Evolutionary conservation across 495 filamentous ascomycete species (phyloP).

Genomic region (Cairneyella variabilis): DNA sequence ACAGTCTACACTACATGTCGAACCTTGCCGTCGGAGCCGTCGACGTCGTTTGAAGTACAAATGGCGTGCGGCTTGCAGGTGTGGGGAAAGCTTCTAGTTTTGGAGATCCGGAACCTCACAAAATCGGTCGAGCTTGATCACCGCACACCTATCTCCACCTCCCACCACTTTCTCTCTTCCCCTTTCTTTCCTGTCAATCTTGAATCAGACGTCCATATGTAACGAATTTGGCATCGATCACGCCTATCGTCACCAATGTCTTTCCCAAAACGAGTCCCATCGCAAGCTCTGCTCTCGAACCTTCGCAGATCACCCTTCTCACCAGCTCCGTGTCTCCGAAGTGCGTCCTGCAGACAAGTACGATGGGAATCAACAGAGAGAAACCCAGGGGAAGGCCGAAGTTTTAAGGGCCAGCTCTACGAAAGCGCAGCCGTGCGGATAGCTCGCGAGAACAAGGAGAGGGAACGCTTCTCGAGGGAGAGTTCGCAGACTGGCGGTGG

Average conservation of each 20-base stretch:
- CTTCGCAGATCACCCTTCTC: not conserved
- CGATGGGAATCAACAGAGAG: constrained; percentile 21
- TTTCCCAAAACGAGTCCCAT: constrained; percentile 14
- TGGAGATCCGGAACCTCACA: not conserved
- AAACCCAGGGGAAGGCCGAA: constrained; percentile 27
- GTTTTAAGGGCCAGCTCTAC: constrained; percentile 84
- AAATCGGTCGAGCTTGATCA: not conserved
- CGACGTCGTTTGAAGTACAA: no score
- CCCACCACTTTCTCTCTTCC: not conserved
- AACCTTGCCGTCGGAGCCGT: no score
- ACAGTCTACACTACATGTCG: no score
- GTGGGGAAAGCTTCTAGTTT: constrained; percentile 1
- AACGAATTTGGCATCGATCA: no score
- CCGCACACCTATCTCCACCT: not conserved
- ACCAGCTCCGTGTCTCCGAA: constrained; percentile 10
- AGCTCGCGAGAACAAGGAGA: constrained; percentile 67
- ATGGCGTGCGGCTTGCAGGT: not conserved
- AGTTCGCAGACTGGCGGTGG: constrained; percentile 48
- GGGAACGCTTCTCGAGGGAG: constrained; percentile 58
- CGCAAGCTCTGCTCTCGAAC: constrained; percentile 18
- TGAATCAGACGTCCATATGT: not conserved
- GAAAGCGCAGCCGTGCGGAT: constrained; percentile 77
- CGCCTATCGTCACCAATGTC: constrained; percentile 10
- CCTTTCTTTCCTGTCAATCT: not conserved
- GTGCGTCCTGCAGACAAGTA: not conserved